Evolutionary conservation across 345 rosid genomes (phyloP), one percentile per base, ranked within the genome.

Genomic region (Lepidium sativum): DNA sequence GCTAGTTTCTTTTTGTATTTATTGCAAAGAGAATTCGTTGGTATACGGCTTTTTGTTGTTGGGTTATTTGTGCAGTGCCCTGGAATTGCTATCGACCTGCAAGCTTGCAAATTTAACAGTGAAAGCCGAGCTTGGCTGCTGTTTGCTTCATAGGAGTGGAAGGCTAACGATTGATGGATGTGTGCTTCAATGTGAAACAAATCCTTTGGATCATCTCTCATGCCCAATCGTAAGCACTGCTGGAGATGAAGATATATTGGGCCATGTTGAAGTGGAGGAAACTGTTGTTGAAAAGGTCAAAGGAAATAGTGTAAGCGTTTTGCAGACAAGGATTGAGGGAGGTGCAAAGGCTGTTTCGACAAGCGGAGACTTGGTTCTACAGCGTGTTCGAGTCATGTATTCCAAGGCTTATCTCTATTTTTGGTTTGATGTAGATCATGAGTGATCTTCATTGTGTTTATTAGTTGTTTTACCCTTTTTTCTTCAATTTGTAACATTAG

Each of bases 91-190:
- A 42, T 82, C 98, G 8, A 81, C 92, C 18, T 89, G 97, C 85
- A 89, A 94, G 76, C 74, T 94, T 52, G 65, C 85, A 0, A 94
- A 94, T 80, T 65, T 94, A 69, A 90, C 92, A 0, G 91, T 94
- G 69, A 85, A 78, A 77, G 89, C 92, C 6, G 99, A 88, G 82
- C 96, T 94, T 0, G 99, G 99, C 5, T 86, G 95, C 81, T 94
- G 97, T 75, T 80, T 90, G 83, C 96, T 86, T 47, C 97, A 90
- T 43, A 73, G 91, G 78, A 86, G 89, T 67, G 99, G 99, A 70
- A 86, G 86, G 77, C 71, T 88, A 45, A 90, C 80, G n/a, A 82
- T 90, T 25, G 97, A 94, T 42, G 84, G 86, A n/a, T 94, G 99
- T 65, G 67, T 94, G 23, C 91, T 94, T 49, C 97, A 88, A 57